phyloP scores from a whole-genome alignment of 108 stramenopile species.

The Nannochloropsis salina region DNA sequence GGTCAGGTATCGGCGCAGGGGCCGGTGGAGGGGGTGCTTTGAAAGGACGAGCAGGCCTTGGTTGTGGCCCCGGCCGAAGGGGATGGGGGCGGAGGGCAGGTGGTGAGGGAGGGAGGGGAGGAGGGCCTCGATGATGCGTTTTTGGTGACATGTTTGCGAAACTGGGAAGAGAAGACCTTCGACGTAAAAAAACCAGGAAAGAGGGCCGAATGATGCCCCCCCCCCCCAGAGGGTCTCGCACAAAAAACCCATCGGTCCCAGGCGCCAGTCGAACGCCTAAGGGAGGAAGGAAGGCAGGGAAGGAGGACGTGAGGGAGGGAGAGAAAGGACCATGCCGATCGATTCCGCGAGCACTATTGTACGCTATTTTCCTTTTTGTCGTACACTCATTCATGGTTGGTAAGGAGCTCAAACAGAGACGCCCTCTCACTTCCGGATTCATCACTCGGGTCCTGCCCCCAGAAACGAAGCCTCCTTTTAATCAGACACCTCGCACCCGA shows the following conservation, averaged over 20 bases:
- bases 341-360: too few species aligned
- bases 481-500: too few species aligned
- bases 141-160: constrained; percentile 2
- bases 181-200: constrained; percentile 13
- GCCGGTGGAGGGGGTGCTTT: neutral
- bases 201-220: neutral
- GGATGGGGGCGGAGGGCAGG: neutral
- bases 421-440: too few species aligned
- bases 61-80: neutral
- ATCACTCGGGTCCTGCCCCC: too few species aligned
- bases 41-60: neutral
- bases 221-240: neutral
- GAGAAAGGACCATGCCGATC: too few species aligned
- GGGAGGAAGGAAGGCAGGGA: neutral
- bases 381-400: too few species aligned
- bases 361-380: too few species aligned
- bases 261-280: constrained; percentile 13
- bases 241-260: neutral
- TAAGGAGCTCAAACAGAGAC: too few species aligned
- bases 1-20: neutral
- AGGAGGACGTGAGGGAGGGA: neutral
- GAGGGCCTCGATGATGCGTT: neutral
- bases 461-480: too few species aligned
- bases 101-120: neutral
- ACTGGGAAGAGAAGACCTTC: neutral